Conservation (phyloP, 2,329 filamentous ascomycete genomes). For the Albophoma yamanashiensis region DNA sequence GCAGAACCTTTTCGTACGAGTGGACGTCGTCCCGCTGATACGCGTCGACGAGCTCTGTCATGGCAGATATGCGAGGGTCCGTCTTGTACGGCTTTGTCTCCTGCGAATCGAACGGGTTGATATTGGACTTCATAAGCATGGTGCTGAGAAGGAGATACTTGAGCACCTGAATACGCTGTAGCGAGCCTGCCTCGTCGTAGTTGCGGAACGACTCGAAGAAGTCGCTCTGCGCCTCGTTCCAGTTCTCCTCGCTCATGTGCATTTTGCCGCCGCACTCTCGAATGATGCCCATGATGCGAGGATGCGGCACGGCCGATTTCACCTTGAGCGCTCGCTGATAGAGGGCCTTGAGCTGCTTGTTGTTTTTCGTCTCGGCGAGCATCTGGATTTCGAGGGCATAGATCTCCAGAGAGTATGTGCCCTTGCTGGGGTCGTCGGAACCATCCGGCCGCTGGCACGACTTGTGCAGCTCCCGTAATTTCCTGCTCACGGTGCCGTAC, state of each 20-base stretch:
- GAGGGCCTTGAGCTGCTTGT: conserved; percentile 87
- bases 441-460: conserved; percentile 84
- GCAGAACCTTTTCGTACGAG: conserved; percentile 77
- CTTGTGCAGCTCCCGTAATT: conserved; percentile 78
- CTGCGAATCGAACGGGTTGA: conserved; percentile 97
- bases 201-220: conserved; percentile 99
- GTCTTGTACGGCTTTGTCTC: conserved; percentile 98
- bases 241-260: conserved; percentile 99
- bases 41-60: conserved; percentile 94
- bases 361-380: conserved; percentile 94
- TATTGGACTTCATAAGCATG: conserved; percentile 97
- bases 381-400: conserved; percentile 98
- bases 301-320: conserved; percentile 93
- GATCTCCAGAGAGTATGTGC: conserved; percentile 89
- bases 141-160: conserved; percentile 95
- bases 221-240: conserved; percentile 92
- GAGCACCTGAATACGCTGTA: conserved; percentile 92
- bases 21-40: conserved; percentile 95
- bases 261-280: conserved; percentile 98
- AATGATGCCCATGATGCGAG: conserved; percentile 98
- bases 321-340: conserved; percentile 89
- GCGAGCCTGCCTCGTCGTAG: conserved; percentile 93
- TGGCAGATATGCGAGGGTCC: conserved; percentile 87
- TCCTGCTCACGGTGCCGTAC: conserved; percentile 68
- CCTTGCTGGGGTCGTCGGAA: conserved; percentile 84